Base-by-base conservation (phyloP, 352 stramenopile genomes). In the Albugo candida region DNA sequence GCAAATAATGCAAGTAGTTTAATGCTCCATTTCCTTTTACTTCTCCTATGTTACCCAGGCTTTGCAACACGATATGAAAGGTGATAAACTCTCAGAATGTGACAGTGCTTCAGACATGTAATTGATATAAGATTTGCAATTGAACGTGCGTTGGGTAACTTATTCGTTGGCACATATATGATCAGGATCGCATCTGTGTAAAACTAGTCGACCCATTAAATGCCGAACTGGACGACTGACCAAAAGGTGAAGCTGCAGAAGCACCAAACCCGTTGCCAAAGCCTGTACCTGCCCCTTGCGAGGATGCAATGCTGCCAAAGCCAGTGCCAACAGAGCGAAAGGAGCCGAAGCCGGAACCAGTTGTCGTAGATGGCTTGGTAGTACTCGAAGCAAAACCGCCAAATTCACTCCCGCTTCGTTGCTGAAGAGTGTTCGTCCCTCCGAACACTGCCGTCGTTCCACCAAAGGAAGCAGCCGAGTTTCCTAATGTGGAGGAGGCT, bases 401-500 rank as follows among this genome's bases (percentile, higher is more conserved):
- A 8, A 43, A 43, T 43, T 8, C 38, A 43, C 38, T 43, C 3
- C 3, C 38, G 38, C 38, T 24, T 24, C 8, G 17, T 8, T 24
- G 17, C 8, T 24, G 17, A 8, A 43, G 38, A 10, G 17, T 19
- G 8, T 19, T 24, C 8, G 38, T 24, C 31, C 40, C 39, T 47
- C 40, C 49, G 34, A 46, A 45, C 2, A 45, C 46, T 18, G 36
- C 14, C 11, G 60, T 55, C 10, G 56, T 24, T 24, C 53, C 66
- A 46, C 71, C 68, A 2, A 69, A 64, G 11, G 51, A 17, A 10
- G 27, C 18, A 13, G 52, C 41, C 11, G 51, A 42, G 1, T 45
- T 53, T 35, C 73, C 70, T n/a, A 83, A 65, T 0, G 63, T 46
- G 0, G 70, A 62, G 8, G 70, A 56, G 11, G 68, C 49, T 35